Evolutionary conservation across 148 eudicot genomes (phyloP).

Genomic region (Limonium bicolor): DNA sequence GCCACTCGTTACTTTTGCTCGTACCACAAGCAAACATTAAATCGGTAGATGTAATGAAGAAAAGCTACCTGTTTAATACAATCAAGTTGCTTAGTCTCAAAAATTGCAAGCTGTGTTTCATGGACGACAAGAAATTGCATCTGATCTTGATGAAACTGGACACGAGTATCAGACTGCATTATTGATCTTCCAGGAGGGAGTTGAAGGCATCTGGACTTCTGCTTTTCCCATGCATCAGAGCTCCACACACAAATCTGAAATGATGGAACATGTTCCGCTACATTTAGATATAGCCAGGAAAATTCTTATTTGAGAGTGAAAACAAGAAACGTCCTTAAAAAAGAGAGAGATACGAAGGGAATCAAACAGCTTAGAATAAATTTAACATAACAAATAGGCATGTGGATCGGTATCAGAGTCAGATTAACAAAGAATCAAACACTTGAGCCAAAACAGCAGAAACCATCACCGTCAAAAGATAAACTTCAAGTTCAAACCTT

Average conservation of each 20-base stretch:
- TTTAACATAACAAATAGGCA: too few species aligned
- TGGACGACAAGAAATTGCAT: slow-evolving; percentile 78
- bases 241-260: slow-evolving; percentile 74
- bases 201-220: slow-evolving; percentile 42
- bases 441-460: too few species aligned
- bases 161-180: slow-evolving; percentile 64
- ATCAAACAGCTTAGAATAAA: too few species aligned
- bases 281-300: too few species aligned
- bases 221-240: slow-evolving; percentile 78
- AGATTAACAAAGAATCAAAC: too few species aligned
- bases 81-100: slow-evolving; percentile 67
- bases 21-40: neutral
- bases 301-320: too few species aligned
- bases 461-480: too few species aligned
- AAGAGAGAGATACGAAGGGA: too few species aligned
- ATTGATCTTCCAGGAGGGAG: slow-evolving; percentile 60
- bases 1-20: neutral
- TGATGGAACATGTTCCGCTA: neutral
- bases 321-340: too few species aligned
- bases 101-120: slow-evolving; percentile 83
- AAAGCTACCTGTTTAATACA: slow-evolving; percentile 55
- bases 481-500: too few species aligned
- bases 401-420: too few species aligned
- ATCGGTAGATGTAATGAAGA: neutral
- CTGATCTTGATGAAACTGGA: slow-evolving; percentile 83